These are phyloP conservation scores for Eimeria maxima DNA, from an alignment of 169 alveolate species.

Conservation along the genomic window DNA sequence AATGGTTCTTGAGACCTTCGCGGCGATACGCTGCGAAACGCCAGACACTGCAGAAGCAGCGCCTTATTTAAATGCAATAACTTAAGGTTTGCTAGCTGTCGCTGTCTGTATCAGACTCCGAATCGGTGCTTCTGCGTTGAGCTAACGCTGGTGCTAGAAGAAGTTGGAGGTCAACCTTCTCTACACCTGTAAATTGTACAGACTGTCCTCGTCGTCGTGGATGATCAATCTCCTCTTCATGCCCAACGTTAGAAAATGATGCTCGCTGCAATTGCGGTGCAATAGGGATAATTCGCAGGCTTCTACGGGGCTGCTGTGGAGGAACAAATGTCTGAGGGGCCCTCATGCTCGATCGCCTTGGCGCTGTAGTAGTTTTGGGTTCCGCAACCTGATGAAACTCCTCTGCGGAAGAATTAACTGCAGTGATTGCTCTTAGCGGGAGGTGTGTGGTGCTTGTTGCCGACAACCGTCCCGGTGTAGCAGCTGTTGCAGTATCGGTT, in stretches of 20 bases:
- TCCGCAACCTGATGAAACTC: not conserved
- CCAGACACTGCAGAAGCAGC: not conserved
- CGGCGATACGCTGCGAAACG: not conserved
- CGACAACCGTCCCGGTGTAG: constrained; percentile 7
- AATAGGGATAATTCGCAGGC: constrained; percentile 27
- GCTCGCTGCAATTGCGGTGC: not conserved
- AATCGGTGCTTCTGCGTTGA: constrained; percentile 5
- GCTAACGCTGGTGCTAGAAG: constrained; percentile 48
- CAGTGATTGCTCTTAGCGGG: not conserved
- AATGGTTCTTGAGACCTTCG: not conserved
- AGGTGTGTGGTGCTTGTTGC: constrained; percentile 1
- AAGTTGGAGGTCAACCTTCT: constrained; percentile 43
- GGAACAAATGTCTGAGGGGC: constrained; percentile 20
- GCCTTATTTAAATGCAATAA: not conserved
- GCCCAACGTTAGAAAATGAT: constrained; percentile 17
- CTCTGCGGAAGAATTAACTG: not conserved
- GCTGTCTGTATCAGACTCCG: constrained; percentile 1
- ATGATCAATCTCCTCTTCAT: not conserved
- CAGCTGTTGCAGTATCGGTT: not conserved
- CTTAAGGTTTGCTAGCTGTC: not conserved
- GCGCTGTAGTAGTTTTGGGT: not conserved
- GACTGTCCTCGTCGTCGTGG: constrained; percentile 67
- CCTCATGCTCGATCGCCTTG: constrained; percentile 77
- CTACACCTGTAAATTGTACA: constrained; percentile 70
- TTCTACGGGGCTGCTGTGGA: constrained; percentile 57